Evolutionary conservation across 352 stramenopile species (phyloP), one percentile per base, ranked within the genome.

Genomic region (Peronosclerospora sorghi): DNA sequence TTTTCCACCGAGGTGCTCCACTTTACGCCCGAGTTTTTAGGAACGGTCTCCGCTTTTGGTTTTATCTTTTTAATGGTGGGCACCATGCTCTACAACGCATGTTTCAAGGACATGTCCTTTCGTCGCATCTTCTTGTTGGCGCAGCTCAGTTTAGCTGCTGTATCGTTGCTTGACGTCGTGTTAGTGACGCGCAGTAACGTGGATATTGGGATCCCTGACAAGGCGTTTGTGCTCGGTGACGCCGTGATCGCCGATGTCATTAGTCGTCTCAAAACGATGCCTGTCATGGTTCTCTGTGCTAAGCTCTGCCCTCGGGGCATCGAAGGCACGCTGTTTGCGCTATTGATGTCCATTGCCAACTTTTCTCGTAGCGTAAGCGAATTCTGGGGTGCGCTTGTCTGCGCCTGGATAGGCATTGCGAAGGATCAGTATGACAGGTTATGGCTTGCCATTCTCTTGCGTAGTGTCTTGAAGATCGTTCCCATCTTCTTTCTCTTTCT

Each of bases 331-430:
- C 63, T 98, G 8, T 98, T 98, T 73, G 95, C 94, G 5, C 73
- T 95, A 30, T 68, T 98, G 37, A 98, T 98, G 95, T 96, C 82
- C 0, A 96, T 98, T 46, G 97, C 93, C 50, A 98, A 98, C 69
- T 92, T 94, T 39, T 95, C 87, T 18, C 85, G 72, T 32, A 94
- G 89, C 26, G 60, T 97, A 15, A 95, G 90, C 14, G 91, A 90
- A 24, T 96, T 98, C 59, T 77, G 96, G 58, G 90, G 91, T 1
- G 89, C 91, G 7, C 51, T 84, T 8, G 70, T 98, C 18, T 97
- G 89, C 43, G 73, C 85, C 10, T 60, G 64, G 30, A 62, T 97
- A 7, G 84, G 83, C 8, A 92, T 98, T 32, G 76, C 78, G 20
- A 91, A 95, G 56, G 78, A 68, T 51, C 71, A 91, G 54, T 98